phyloP scores from a whole-genome alignment of 768 basidiomycete species.

The Cystoderma amianthinum region DNA sequence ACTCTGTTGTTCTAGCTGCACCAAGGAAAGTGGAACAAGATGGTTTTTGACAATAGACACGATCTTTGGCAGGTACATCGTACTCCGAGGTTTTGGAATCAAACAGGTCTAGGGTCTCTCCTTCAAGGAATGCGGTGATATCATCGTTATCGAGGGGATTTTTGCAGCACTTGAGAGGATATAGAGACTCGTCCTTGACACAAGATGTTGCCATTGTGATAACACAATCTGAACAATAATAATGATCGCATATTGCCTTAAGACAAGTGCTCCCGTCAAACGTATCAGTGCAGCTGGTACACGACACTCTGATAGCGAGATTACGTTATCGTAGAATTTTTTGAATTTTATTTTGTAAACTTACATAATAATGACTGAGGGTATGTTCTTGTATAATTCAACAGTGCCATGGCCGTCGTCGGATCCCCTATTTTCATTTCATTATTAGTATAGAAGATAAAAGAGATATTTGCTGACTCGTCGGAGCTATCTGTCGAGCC shows the following conservation, averaged over 20 bases:
- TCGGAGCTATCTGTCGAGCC: not conserved
- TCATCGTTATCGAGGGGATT: conserved; percentile 13
- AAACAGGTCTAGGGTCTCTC: not conserved
- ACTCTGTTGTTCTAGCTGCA: not conserved
- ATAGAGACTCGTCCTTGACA: conserved; percentile 30
- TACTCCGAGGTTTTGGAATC: conserved; percentile 2
- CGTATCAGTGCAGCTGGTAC: not conserved
- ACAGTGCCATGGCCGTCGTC: not conserved
- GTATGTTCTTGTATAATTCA: not conserved
- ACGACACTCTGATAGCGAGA: not conserved
- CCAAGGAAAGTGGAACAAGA: conserved; percentile 6
- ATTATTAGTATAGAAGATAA: not conserved
- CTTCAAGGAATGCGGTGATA: conserved; percentile 10
- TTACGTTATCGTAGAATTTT: not conserved
- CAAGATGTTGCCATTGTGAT: conserved; percentile 22
- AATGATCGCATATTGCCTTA: conserved; percentile 28
- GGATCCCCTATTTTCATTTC: not conserved
- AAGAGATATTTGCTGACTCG: not conserved
- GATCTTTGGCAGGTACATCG: not conserved
- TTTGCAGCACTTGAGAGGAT: conserved; percentile 35
- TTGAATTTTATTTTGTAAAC: not conserved
- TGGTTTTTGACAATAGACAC: conserved; percentile 4
- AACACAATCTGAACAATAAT: conserved; percentile 27
- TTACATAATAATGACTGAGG: not conserved
- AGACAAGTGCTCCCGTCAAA: conserved; percentile 2